A percentile compares a stretch with the other conserved stretches of the same genome.
phyloP scores from a whole-genome alignment of 2,329 filamentous ascomycete genomes.

The Penicillium sp. region DNA sequence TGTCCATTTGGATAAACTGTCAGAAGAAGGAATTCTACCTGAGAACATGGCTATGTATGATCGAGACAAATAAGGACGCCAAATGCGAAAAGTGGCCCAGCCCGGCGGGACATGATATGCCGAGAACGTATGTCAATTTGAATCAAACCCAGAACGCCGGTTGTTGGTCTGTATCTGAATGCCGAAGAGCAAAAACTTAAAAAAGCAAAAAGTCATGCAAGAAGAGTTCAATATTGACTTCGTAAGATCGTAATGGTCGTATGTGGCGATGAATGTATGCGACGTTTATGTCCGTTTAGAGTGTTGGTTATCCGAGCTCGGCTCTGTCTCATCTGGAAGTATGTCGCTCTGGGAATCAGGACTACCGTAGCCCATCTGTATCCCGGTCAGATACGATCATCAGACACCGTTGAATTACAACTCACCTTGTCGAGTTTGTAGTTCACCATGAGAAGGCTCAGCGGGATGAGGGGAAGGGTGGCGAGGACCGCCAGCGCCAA shows the following conservation, averaged over 20 bases:
- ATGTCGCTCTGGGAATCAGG: slow-evolving; percentile 17
- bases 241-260: slow-evolving; percentile 15
- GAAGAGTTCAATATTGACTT: neutral
- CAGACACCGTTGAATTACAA: neutral
- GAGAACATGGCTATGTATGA: neutral
- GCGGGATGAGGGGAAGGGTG: slow-evolving; percentile 54
- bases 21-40: neutral
- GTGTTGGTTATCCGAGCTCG: slow-evolving; percentile 18
- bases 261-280: neutral
- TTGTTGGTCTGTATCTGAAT: slow-evolving; percentile 12
- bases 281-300: slow-evolving; percentile 28
- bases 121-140: neutral
- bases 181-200: slow-evolving; percentile 8
- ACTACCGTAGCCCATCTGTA: slow-evolving; percentile 28
- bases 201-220: neutral
- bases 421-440: slow-evolving; percentile 53
- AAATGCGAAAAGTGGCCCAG: neutral
- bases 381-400: slow-evolving; percentile 5
- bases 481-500: slow-evolving; percentile 54
- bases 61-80: neutral
- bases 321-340: slow-evolving; percentile 12
- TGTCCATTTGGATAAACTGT: neutral
- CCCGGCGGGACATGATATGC: neutral
- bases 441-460: slow-evolving; percentile 57
- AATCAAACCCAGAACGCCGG: slow-evolving; percentile 4